Base-by-base conservation (phyloP, 228 moss, liverwort and hornwort species). In the Sphagnum fallax region DNA sequence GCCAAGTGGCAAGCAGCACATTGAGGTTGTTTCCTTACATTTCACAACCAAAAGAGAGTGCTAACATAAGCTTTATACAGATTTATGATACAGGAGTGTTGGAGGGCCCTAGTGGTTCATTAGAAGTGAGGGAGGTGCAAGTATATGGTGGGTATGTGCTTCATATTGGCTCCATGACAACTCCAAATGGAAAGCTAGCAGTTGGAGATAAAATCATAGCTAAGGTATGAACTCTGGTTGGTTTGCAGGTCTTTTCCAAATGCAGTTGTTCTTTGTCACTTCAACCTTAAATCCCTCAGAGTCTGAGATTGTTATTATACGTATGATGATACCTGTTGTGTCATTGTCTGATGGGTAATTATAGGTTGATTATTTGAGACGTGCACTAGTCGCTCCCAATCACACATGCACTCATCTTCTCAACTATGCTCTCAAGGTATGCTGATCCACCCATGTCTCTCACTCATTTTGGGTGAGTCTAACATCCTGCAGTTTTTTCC, bases 361-460 rank as follows among this genome's bases (percentile, higher is more conserved):
- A 68, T 70, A 87, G 87, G 87, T 87, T 68, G 87, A 87, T 71
- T 87, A 87, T 49, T 70, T 70, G 53, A 78, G 87, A 63, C 87
- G 87, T 68, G 79, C 83, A 50, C 48, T 81, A 57, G 81, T 87
- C 8, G 87, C 87, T 77, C 87, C 87, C 48, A 87, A 87, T 61
- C 87, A 87, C 68, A 87, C 87, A 48, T 87, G 84, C 52, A 87
- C 87, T 62, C 87, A 87, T 81, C 83, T 87, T 50, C 84, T 87
- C 9, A 87, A 87, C 69, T 87, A 84, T 69, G 87, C 87, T 18
- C 75, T 85, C 65, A 85, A 85, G 84, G 84, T 84, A 7, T 61
- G 75, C 52, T 32, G 32, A 32, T 32, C 32, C 48, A 55, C 55
- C 55, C 12, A 55, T 55, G 55, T 12, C 12, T 55, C 12, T 8